Conservation (phyloP, 257 asterid genomes). For the Plantago major region DNA sequence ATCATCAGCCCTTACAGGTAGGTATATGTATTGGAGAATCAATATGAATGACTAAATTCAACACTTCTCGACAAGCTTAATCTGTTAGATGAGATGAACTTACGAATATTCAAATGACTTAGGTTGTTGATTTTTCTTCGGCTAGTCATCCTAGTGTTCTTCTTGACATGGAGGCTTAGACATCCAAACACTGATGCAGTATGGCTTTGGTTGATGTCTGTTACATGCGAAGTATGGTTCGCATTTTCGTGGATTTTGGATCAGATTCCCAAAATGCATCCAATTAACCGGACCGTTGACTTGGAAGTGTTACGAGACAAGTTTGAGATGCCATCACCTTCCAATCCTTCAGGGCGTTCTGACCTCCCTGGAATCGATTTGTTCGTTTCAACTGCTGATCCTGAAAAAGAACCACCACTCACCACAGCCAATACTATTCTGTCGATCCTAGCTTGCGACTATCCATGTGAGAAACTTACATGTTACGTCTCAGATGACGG, state of each 20-base stretch:
- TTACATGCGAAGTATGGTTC: slow-evolving; percentile 57
- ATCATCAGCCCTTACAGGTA: slow-evolving; percentile 80
- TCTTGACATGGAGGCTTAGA: slow-evolving; percentile 48
- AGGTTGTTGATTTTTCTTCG: slow-evolving; percentile 41
- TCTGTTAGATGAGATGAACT: too few relatives aligned
- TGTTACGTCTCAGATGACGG: slow-evolving; percentile 64
- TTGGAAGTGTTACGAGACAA: slow-evolving; percentile 36
- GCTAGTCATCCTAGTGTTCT: slow-evolving; percentile 32
- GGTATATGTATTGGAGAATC: too few relatives aligned
- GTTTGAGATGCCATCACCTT: slow-evolving; percentile 43
- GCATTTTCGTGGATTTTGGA: slow-evolving; percentile 65
- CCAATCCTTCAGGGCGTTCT: slow-evolving; percentile 49
- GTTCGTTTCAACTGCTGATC: slow-evolving; percentile 63
- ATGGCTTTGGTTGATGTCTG: slow-evolving; percentile 61
- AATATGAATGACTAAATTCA: not conserved
- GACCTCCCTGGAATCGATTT: slow-evolving; percentile 60
- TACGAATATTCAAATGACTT: not conserved
- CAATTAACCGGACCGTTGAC: slow-evolving; percentile 36
- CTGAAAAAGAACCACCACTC: slow-evolving; percentile 62
- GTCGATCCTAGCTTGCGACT: slow-evolving; percentile 50
- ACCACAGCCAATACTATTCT: slow-evolving; percentile 54
- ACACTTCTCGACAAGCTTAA: not conserved
- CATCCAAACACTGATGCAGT: slow-evolving; percentile 57
- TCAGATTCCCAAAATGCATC: slow-evolving; percentile 49
- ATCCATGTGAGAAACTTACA: slow-evolving; percentile 56